phyloP scores from a whole-genome alignment of 2,329 filamentous ascomycete genomes.

The Pseudocercospora vitis region DNA sequence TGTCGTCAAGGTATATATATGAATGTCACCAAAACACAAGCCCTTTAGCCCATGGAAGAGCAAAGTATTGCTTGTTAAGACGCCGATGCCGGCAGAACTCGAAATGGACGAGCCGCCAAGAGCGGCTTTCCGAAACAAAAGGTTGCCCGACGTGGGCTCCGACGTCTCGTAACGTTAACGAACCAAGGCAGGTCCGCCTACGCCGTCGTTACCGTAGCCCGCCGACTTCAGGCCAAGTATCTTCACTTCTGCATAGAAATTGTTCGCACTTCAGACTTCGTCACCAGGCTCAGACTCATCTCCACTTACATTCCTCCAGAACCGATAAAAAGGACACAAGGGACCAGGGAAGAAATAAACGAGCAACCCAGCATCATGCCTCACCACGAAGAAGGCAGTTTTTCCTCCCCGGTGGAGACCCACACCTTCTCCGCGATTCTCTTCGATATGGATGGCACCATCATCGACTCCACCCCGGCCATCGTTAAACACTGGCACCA shows the following conservation, averaged over 20 bases:
- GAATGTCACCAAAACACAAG: too few species aligned
- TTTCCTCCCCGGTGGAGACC: constrained; percentile 43
- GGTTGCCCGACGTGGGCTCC: background rate
- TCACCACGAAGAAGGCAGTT: constrained; percentile 31
- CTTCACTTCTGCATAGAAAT: background rate
- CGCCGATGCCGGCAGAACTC: background rate
- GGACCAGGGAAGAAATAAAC: too few species aligned
- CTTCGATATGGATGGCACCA: constrained; percentile 79
- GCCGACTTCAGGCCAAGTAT: background rate
- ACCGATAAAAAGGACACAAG: too few species aligned
- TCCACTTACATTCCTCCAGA: background rate
- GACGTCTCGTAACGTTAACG: background rate
- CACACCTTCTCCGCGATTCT: constrained; percentile 52
- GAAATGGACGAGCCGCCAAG: background rate
- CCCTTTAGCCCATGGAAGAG: too few species aligned
- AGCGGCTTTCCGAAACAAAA: background rate
- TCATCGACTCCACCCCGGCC: constrained; percentile 77
- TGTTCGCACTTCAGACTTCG: too few species aligned
- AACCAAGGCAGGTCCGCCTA: background rate
- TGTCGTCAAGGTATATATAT: too few species aligned
- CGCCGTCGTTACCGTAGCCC: background rate
- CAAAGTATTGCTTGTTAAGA: too few species aligned
- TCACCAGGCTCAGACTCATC: background rate
- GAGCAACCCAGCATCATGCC: background rate
- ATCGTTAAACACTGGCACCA: constrained; percentile 75